Evolutionary conservation across 345 rosid species (phyloP), one percentile per base, ranked within the genome.

Genomic region (Hevea brasiliensis): DNA sequence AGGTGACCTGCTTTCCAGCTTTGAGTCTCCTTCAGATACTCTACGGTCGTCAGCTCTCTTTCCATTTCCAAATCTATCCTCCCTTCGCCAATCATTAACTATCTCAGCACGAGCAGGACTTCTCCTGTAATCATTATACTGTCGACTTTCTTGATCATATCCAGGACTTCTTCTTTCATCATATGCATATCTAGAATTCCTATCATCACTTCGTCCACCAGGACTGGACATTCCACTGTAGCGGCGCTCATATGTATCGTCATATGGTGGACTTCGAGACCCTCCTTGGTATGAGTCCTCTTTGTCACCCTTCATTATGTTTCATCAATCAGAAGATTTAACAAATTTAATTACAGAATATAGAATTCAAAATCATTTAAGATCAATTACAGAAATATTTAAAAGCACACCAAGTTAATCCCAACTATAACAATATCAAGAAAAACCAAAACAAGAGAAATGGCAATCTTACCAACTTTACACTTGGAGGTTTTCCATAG

Each of bases 11-110:
- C 89, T 86, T 76, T 84, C 91, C 32, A 76, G 74, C 82, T 80
- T 88, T 42, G 81, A 79, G 42, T 87, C 91, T 77, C 85, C 88
- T 67, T 88, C 91, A 59, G 86, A 85, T 29, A 45, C 42, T 74
- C 86, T 80, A 41, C 80, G 83, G 53, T 90, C 90, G 21, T 86
- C 95, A 77, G 73, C 62, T 80, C 83, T 86, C 78, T 75, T 82
- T 48, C 86, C 90, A 74, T 91, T 88, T 42, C 87, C 92, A 84
- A 92, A 95, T 83, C 97, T 95, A 78, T 91, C 96, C 56, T 92
- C 97, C 59, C 93, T 85, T 64, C 88, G 94, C 98, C 99, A 95
- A 81, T 92, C 99, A 83, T 85, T 95, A 73, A 87, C 55, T 35
- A 88, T 42, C 73, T 92, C 96, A 57, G 92, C 92, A 74, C 85